A percentile compares a stretch with the other conserved stretches of the same genome.
Evolutionary conservation across 1,139 yeast genomes (phyloP).

Genomic region (Nakaseomyces sp.): DNA sequence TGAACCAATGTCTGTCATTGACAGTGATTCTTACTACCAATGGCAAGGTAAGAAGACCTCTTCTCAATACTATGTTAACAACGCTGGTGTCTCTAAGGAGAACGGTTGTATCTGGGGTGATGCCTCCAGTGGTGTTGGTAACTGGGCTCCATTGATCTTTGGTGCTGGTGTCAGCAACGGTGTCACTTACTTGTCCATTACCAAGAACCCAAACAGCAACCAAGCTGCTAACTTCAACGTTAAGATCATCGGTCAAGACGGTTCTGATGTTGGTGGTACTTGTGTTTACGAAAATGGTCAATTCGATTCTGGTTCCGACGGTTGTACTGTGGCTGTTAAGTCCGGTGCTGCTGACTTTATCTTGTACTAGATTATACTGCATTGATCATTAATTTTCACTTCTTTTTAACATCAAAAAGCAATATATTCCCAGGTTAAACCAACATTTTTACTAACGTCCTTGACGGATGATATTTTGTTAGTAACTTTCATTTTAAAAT

Average conservation of each 20-base stretch:
- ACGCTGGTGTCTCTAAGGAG: conserved; percentile 82
- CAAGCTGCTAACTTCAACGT: conserved; percentile 74
- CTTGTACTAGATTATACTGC: conserved; percentile 26
- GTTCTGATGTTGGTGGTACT: conserved; percentile 56
- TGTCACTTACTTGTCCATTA: conserved; percentile 75
- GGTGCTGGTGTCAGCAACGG: conserved; percentile 86
- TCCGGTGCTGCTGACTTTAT: conserved; percentile 56
- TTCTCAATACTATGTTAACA: conserved; percentile 93
- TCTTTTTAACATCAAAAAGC: too few species aligned
- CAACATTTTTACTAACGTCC: background rate
- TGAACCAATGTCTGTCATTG: conserved; percentile 68
- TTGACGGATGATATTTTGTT: background rate
- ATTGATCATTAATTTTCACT: too few species aligned
- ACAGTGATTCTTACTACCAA: conserved; percentile 62
- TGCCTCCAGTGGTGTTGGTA: conserved; percentile 72
- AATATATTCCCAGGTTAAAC: too few species aligned
- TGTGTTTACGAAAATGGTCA: conserved; percentile 76
- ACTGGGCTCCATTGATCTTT: conserved; percentile 95
- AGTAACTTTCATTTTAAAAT: too few species aligned
- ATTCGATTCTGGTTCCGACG: conserved; percentile 59
- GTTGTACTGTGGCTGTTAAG: conserved; percentile 88
- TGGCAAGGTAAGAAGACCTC: conserved; percentile 84
- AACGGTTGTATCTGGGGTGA: conserved; percentile 95
- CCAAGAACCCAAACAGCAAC: conserved; percentile 89
- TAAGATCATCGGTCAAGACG: conserved; percentile 70